These are phyloP conservation scores for Citrus mangshanensis DNA, from an alignment of 345 rosid genomes.

Conservation along the genomic window DNA sequence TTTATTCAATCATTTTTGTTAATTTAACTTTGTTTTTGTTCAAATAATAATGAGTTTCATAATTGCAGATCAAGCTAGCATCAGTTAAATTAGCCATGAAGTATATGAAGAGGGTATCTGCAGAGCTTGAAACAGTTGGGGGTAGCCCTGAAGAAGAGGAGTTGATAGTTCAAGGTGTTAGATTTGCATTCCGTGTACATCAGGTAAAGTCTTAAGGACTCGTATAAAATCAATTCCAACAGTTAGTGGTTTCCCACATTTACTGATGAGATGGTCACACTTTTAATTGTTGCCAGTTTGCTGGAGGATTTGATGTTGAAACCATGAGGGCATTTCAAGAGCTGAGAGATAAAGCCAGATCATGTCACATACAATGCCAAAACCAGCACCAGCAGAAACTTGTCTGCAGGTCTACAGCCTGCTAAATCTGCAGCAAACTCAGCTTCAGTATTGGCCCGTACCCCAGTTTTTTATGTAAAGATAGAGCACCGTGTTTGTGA, in stretches of 20 bases:
- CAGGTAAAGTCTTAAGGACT: slow-evolving; percentile 51
- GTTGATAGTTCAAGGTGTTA: slow-evolving; percentile 83
- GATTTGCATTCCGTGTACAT: slow-evolving; percentile 97
- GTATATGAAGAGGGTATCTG: slow-evolving; percentile 94
- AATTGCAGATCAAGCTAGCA: slow-evolving; percentile 72
- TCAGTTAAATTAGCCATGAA: slow-evolving; percentile 95
- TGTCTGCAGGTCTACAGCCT: slow-evolving; percentile 52
- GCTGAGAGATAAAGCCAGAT: slow-evolving; percentile 85
- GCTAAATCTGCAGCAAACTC: slow-evolving; percentile 66
- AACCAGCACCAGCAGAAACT: slow-evolving; percentile 67
- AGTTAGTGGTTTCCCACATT: background rate
- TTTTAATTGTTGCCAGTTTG: slow-evolving; percentile 48
- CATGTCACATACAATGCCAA: slow-evolving; percentile 70
- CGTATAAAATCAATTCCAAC: background rate
- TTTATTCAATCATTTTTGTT: background rate
- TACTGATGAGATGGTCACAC: background rate
- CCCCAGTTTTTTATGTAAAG: slow-evolving; percentile 26
- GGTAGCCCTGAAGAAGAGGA: slow-evolving; percentile 92
- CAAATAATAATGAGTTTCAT: background rate
- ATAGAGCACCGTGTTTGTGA: slow-evolving; percentile 18
- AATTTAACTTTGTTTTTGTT: background rate
- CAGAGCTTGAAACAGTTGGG: slow-evolving; percentile 65
- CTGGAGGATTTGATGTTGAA: slow-evolving; percentile 93
- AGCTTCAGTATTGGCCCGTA: slow-evolving; percentile 36
- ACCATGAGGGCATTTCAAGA: slow-evolving; percentile 96